Evolutionary conservation across 768 basidiomycete genomes (phyloP).

Genomic region (Pleurotus sapidus): DNA sequence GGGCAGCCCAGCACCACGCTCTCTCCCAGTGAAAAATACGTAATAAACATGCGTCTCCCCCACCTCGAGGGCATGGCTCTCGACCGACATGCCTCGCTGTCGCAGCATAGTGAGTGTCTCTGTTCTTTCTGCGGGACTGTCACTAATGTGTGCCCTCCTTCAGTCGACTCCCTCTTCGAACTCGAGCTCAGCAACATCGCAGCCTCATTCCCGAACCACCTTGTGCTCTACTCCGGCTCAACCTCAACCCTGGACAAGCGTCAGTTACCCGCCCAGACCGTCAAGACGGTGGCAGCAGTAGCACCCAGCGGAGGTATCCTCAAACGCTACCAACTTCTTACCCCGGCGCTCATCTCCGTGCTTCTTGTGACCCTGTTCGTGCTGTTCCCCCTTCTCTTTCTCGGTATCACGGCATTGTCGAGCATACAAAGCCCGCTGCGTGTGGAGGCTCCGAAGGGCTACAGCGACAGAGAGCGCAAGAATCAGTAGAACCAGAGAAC

Average conservation of each 20-base stretch:
- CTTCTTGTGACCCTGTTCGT: constrained; percentile 67
- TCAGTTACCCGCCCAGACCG: constrained; percentile 22
- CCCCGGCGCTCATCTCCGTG: constrained; percentile 66
- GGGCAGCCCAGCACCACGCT: constrained; percentile 33
- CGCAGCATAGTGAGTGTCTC: constrained; percentile 49
- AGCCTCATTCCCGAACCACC: constrained; percentile 51
- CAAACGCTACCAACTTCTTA: constrained; percentile 72
- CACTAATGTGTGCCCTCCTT: constrained; percentile 7
- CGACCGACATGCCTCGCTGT: constrained; percentile 45
- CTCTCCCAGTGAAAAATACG: constrained; percentile 43
- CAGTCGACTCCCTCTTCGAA: constrained; percentile 42
- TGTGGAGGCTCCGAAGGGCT: constrained; percentile 63
- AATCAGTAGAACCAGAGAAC: constrained; percentile 46
- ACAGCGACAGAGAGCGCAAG: constrained; percentile 71
- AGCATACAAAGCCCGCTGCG: constrained; percentile 72
- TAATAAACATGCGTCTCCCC: constrained; percentile 58
- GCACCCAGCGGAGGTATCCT: constrained; percentile 58
- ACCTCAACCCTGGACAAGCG: constrained; percentile 38
- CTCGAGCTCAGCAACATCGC: constrained; percentile 48
- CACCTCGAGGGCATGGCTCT: constrained; percentile 38
- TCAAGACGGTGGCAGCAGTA: constrained; percentile 28
- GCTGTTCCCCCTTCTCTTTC: constrained; percentile 60
- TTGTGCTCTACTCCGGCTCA: constrained; percentile 66
- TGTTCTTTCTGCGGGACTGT: neutral
- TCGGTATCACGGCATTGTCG: constrained; percentile 64